These are phyloP conservation scores for Acmispon strigosus DNA, from an alignment of 306 rosid species.

Conservation along the genomic window DNA sequence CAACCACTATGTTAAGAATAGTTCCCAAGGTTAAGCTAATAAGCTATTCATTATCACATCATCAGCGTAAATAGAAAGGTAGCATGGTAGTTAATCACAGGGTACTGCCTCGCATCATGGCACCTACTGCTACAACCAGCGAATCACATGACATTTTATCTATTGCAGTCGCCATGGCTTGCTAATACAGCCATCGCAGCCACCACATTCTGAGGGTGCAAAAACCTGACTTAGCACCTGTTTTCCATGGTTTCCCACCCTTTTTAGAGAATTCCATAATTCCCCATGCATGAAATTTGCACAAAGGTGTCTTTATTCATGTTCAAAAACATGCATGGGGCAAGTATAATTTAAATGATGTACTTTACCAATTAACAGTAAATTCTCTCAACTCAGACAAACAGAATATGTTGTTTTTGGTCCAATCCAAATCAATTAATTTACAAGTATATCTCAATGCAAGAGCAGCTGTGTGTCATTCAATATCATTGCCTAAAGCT, in stretches of 20 bases:
- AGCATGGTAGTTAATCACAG: background rate
- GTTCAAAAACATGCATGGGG: background rate
- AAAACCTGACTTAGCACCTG: background rate
- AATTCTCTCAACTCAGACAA: slow-evolving; percentile 2
- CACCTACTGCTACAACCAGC: background rate
- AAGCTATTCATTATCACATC: background rate
- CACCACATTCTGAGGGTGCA: background rate
- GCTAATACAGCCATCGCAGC: background rate
- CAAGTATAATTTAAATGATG: background rate
- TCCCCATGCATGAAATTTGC: background rate
- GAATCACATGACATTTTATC: background rate
- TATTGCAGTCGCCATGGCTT: background rate
- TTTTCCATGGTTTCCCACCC: background rate
- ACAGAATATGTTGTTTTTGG: background rate
- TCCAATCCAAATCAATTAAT: slow-evolving; percentile 3
- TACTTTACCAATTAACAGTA: background rate
- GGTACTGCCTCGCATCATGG: background rate
- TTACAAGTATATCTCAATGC: background rate
- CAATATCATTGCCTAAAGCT: slow-evolving; percentile 11
- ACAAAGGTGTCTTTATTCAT: background rate
- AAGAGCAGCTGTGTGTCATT: background rate
- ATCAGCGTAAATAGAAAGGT: slow-evolving; percentile 3
- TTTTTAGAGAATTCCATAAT: background rate
- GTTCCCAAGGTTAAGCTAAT: slow-evolving; percentile 11
- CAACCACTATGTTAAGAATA: background rate